A percentile compares a stretch with the other conserved stretches of the same genome.
These are phyloP conservation scores for Rutstroemia sp. DNA, from an alignment of 2,329 filamentous ascomycete species.

Conservation along the genomic window DNA sequence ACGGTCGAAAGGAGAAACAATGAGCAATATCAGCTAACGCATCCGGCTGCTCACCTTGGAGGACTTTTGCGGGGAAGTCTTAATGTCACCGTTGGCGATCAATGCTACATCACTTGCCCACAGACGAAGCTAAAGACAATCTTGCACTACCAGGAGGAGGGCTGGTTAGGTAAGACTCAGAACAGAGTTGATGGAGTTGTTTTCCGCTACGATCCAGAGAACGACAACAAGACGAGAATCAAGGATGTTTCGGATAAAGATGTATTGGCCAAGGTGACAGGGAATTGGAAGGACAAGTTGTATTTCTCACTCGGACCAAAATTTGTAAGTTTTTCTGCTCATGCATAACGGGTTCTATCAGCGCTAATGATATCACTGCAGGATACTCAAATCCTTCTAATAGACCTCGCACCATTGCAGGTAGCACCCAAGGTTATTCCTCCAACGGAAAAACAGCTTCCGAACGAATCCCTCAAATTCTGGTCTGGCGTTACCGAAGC, in stretches of 20 bases:
- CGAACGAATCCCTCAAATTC: constrained; percentile 82
- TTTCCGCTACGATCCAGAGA: constrained; percentile 82
- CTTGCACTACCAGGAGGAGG: constrained; percentile 86
- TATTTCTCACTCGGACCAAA: constrained; percentile 53
- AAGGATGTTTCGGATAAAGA: constrained; percentile 83
- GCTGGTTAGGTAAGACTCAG: constrained; percentile 85
- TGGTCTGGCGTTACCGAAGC: constrained; percentile 85
- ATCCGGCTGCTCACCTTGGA: constrained; percentile 87
- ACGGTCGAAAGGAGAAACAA: constrained; percentile 70
- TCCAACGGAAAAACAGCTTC: constrained; percentile 68
- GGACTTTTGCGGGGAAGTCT: constrained; percentile 82
- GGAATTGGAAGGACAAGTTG: constrained; percentile 74
- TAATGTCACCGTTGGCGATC: constrained; percentile 83
- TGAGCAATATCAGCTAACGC: constrained; percentile 91
- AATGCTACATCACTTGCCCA: constrained; percentile 82
- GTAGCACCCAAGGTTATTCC: constrained; percentile 76
- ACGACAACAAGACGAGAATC: constrained; percentile 71
- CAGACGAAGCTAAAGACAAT: constrained; percentile 88
- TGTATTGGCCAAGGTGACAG: constrained; percentile 72
- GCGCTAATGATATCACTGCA: constrained; percentile 35
- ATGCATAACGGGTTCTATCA: constrained; percentile 16
- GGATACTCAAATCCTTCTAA: constrained; percentile 61
- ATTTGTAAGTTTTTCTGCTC: constrained; percentile 39
- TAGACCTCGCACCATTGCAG: constrained; percentile 78
- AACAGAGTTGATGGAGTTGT: constrained; percentile 88